Evolutionary conservation across 108 stramenopile genomes (phyloP).

Genomic region (Cyclostephanos tholiformis): DNA sequence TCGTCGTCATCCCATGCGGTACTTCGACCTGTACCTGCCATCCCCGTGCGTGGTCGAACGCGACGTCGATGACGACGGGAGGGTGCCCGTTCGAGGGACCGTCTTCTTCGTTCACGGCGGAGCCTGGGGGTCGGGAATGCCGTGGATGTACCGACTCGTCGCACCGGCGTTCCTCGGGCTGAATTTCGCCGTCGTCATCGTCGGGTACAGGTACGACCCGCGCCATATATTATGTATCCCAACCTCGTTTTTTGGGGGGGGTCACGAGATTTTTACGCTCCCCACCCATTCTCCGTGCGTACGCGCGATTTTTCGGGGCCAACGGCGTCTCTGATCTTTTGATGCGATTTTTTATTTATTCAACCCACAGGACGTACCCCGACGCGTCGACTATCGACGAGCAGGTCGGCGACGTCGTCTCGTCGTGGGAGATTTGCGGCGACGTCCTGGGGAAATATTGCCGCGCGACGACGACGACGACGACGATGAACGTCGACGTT

Average conservation of each 20-base stretch:
- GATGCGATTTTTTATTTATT: no score
- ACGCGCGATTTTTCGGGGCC: no score
- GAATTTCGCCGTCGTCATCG: constrained; percentile 40
- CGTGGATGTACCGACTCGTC: constrained; percentile 81
- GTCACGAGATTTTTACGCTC: no score
- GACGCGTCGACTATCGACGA: constrained; percentile 45
- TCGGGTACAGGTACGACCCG: constrained; percentile 56
- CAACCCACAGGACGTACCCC: constrained; percentile 60
- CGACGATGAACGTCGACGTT: constrained; percentile 14
- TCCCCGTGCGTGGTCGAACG: neutral
- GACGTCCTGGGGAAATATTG: constrained; percentile 4
- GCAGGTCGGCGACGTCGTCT: constrained; percentile 64
- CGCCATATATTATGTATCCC: no score
- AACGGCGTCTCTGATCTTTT: no score
- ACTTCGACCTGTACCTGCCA: constrained; percentile 72
- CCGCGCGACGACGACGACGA: constrained; percentile 31
- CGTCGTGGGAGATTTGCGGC: constrained; percentile 26
- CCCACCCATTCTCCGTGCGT: no score
- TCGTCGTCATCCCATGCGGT: constrained; percentile 51
- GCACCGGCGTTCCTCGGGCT: constrained; percentile 63
- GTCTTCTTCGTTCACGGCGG: constrained; percentile 77
- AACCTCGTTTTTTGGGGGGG: no score
- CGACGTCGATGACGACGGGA: no score
- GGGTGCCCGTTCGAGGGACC: constrained; percentile 22
- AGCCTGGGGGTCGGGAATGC: constrained; percentile 80